Evolutionary conservation across 352 stramenopile genomes (phyloP), one percentile per base, ranked within the genome.

Genomic region (Lagenidium giganteum): DNA sequence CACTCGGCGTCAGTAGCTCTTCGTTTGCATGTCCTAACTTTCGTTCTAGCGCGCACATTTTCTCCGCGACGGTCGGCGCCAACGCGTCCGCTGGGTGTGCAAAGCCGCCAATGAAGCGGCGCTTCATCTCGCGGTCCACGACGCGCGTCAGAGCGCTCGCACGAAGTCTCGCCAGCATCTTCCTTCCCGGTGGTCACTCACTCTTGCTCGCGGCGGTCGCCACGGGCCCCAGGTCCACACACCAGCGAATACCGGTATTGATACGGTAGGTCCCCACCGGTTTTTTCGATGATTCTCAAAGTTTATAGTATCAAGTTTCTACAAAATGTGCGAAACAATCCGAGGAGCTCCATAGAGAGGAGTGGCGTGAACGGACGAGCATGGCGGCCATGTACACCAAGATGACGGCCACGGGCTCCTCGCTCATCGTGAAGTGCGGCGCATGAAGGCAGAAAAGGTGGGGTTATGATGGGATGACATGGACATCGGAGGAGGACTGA

Each of bases 401-500:
- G 47, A 76, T 76, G 64, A 70, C 52, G 49, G 64, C 64, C n/a
- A 54, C 50, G 30, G 64, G 64, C 30, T 66, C 64, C 44, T 71
- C 64, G 28, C 40, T 76, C 42, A 69, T 76, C 48, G 45, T 54
- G 34, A 92, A 43, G 67, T 92, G 24, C 71, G 79, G 27, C 83
- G 83, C 29, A 57, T 85, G 42, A 89, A 89, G 48, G 65, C 76
- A 13, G 61, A 85, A 37, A 87, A 88, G 50, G 60, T 84, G 25
- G 20, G 33, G 6, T 11, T 36, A 14, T 36, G 41, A 12, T 26
- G 30, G 24, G 38, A 17, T n/a, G 25, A 18, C 1, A 31, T 17
- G 32, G 11, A 18, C 32, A 38, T 38, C 11, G 11, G 32, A 38
- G 11, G 32, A 38, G 32, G 32, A 38, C 16, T 18, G 32, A 20